Base-by-base conservation (phyloP, 257 asterid genomes). In the Coffea canephora region DNA sequence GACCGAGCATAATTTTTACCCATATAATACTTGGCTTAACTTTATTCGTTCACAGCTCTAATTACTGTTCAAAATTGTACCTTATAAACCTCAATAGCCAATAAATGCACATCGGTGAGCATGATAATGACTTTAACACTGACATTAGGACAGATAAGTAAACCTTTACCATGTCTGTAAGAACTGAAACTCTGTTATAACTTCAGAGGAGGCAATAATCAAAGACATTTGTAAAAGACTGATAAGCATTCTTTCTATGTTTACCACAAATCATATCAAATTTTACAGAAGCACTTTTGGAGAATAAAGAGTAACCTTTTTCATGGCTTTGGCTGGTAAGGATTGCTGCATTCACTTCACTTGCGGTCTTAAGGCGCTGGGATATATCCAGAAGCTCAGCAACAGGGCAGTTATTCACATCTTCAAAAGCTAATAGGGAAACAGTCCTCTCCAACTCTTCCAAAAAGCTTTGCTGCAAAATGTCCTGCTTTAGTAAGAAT, bases 391-490 rank as follows among this genome's bases (percentile, higher is more conserved):
- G 81, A 85, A 95, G 89, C 49, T 88, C 95, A 50, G 89, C 88
- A 50, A 89, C 88, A 6, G 99, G 99, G 87, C 92, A 93, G 75
- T 89, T 89, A 64, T 84, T 65, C 34, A 80, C 90, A 83, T 95
- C 92, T 84, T 91, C 91, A 84, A 95, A 95, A 69, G 96, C 97
- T 87, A 95, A 90, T 79, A 95, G 75, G 3, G 93, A 91, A 68
- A 91, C 91, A 49, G 99, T 91, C 82, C 89, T 93, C 87, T 93
- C 96, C 89, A 95, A 78, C 79, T 95, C 99, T 81, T 93, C 96
- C 64, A 91, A 71, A 82, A 93, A 91, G 71, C 86, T 79, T 88
- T 83, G 88, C 98, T 95, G 91, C 62, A 83, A 66, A 69, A 68
- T 61, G n/a, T 45, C 77, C 80, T 25, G 52, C n/a, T 27, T 15